phyloP scores from a whole-genome alignment of 1,139 yeast species.

The Diutina ranongensis region DNA sequence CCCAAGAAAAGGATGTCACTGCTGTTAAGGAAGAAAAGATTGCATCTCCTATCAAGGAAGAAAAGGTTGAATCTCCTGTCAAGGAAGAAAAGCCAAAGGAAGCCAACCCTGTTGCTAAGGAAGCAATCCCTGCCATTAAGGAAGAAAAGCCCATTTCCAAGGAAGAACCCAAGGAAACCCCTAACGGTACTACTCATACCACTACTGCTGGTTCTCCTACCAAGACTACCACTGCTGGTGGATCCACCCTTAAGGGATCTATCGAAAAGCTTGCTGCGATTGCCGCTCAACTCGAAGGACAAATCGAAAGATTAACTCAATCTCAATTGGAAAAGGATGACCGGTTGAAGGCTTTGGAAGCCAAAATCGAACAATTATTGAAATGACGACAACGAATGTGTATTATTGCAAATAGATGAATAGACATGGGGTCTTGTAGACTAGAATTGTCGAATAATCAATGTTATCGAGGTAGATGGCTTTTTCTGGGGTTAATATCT shows the following conservation, averaged over 20 bases:
- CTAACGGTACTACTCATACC: background rate
- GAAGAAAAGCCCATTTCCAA: background rate
- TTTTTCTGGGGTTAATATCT: too few species aligned
- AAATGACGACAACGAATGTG: slow-evolving; percentile 7
- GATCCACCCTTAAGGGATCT: slow-evolving; percentile 52
- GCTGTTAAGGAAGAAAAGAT: background rate
- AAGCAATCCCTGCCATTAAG: background rate
- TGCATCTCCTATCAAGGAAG: slow-evolving; percentile 9
- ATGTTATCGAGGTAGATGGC: too few species aligned
- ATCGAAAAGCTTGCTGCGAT: slow-evolving; percentile 46
- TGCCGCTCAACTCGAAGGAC: slow-evolving; percentile 35
- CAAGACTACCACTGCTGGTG: slow-evolving; percentile 6
- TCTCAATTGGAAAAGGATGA: slow-evolving; percentile 54
- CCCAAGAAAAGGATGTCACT: slow-evolving; percentile 8
- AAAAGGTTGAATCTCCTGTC: slow-evolving; percentile 8
- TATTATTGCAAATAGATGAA: background rate
- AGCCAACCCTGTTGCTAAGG: slow-evolving; percentile 8
- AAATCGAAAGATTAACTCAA: slow-evolving; percentile 37
- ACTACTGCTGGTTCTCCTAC: slow-evolving; percentile 10
- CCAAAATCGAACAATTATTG: slow-evolving; percentile 29
- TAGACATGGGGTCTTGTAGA: too few species aligned
- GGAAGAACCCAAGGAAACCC: slow-evolving; percentile 6
- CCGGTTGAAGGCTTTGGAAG: slow-evolving; percentile 34
- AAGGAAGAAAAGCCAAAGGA: slow-evolving; percentile 9
- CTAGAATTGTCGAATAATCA: too few species aligned